Percentiles rank a stretch among this genome's conserved stretches.
phyloP scores from a whole-genome alignment of 2,329 filamentous ascomycete genomes.

The Emericellopsis cladophorae region DNA sequence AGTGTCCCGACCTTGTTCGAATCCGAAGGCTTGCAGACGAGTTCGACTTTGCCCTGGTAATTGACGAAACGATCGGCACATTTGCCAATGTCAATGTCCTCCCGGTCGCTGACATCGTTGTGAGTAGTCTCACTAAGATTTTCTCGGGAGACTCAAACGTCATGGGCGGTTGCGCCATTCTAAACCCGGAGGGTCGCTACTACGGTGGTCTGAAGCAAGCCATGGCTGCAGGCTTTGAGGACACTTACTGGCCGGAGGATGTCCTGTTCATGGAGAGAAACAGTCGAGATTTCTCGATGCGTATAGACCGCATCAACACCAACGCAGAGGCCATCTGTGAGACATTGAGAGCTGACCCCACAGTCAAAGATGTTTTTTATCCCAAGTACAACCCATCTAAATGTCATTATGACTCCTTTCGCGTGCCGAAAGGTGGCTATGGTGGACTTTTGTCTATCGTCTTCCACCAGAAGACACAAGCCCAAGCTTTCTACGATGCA shows the following conservation, averaged over 20 bases:
- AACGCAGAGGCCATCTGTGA: slow-evolving; percentile 78
- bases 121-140: slow-evolving; percentile 90
- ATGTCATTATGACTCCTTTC: slow-evolving; percentile 66
- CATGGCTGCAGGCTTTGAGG: slow-evolving; percentile 60
- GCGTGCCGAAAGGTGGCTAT: slow-evolving; percentile 66
- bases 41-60: slow-evolving; percentile 79
- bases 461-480: slow-evolving; percentile 58
- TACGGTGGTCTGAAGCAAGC: slow-evolving; percentile 56
- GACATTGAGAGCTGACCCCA: slow-evolving; percentile 45
- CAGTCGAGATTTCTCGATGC: slow-evolving; percentile 76
- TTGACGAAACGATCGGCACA: slow-evolving; percentile 94
- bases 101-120: slow-evolving; percentile 78
- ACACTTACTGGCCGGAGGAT: slow-evolving; percentile 91
- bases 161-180: slow-evolving; percentile 72
- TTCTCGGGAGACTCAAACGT: slow-evolving; percentile 98
- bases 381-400: slow-evolving; percentile 65
- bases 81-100: slow-evolving; percentile 94
- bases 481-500: slow-evolving; percentile 72
- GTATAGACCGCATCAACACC: slow-evolving; percentile 72
- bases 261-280: slow-evolving; percentile 92
- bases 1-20: slow-evolving; percentile 71
- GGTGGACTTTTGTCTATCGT: slow-evolving; percentile 80
- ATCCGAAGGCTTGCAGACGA: slow-evolving; percentile 68
- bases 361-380: slow-evolving; percentile 74
- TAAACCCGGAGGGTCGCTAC: slow-evolving; percentile 55